phyloP scores from a whole-genome alignment of 2,329 filamentous ascomycete genomes.

The Penicillium sp. region DNA sequence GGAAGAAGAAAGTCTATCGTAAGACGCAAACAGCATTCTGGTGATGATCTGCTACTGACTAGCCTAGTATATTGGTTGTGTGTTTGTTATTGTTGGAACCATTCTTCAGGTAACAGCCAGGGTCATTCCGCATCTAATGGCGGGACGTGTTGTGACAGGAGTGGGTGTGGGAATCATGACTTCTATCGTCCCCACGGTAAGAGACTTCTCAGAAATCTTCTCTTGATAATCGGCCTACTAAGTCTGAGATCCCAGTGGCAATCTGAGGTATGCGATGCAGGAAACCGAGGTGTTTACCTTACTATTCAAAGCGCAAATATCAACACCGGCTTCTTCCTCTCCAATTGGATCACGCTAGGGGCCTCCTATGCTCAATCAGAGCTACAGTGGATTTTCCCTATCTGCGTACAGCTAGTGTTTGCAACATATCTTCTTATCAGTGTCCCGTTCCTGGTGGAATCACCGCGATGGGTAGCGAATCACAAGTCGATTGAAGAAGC shows the following conservation, averaged over 20 bases:
- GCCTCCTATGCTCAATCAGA: not conserved
- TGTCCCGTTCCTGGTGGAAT: not conserved
- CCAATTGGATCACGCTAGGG: not conserved
- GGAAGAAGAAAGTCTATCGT: not conserved
- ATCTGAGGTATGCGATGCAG: not conserved
- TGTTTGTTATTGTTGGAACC: not conserved
- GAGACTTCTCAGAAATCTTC: not conserved
- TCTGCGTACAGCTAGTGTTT: not conserved
- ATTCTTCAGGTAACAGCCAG: not conserved
- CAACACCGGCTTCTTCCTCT: not conserved
- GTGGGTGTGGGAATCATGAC: not conserved
- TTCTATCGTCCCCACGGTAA: not conserved
- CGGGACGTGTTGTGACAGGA: not conserved
- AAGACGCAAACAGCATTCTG: not conserved
- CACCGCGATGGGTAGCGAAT: not conserved
- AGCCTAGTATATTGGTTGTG: not conserved
- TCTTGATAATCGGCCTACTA: not conserved
- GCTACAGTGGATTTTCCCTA: not conserved
- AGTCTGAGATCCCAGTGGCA: not conserved
- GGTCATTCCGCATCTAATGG: not conserved
- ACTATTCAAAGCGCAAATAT: not conserved
- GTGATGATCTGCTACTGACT: not conserved
- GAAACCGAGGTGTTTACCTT: not conserved
- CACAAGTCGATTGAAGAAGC: not conserved
- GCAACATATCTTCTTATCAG: not conserved